Conservation (phyloP, 2,329 filamentous ascomycete species). For the Fusarium euwallaceae region DNA sequence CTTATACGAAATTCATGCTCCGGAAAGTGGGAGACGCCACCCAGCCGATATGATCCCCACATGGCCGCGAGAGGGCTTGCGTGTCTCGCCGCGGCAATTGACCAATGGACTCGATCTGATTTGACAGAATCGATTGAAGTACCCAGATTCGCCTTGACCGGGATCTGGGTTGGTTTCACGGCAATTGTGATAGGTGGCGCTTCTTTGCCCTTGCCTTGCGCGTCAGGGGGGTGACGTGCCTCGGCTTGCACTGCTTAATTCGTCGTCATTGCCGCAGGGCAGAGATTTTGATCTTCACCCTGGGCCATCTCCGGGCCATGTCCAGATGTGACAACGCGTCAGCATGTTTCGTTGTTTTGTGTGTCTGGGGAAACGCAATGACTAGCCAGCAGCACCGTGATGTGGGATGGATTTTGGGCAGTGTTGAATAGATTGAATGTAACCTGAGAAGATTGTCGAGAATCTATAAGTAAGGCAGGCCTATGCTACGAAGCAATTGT, state of each 20-base stretch:
- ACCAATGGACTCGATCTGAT: background rate
- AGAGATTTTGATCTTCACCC: slow-evolving; percentile 4
- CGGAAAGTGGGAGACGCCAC: background rate
- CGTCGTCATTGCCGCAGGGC: background rate
- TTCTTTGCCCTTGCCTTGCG: background rate
- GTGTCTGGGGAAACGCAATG: background rate
- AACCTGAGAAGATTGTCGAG: background rate
- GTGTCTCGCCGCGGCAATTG: background rate
- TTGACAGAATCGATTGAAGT: background rate
- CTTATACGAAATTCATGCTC: background rate
- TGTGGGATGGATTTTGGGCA: background rate
- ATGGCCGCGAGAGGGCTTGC: background rate
- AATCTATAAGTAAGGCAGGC: background rate
- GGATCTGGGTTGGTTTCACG: slow-evolving; percentile 6
- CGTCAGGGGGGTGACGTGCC: background rate
- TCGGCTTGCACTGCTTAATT: slow-evolving; percentile 3
- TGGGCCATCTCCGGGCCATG: background rate
- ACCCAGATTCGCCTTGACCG: background rate
- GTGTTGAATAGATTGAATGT: background rate
- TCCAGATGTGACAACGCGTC: background rate
- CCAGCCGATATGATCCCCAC: background rate
- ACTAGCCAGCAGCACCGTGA: background rate
- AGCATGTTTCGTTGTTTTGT: background rate
- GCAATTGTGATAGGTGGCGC: background rate
- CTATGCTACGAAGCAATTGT: background rate